phyloP scores from a whole-genome alignment of 148 eudicot species.

The Cornus kousa region DNA sequence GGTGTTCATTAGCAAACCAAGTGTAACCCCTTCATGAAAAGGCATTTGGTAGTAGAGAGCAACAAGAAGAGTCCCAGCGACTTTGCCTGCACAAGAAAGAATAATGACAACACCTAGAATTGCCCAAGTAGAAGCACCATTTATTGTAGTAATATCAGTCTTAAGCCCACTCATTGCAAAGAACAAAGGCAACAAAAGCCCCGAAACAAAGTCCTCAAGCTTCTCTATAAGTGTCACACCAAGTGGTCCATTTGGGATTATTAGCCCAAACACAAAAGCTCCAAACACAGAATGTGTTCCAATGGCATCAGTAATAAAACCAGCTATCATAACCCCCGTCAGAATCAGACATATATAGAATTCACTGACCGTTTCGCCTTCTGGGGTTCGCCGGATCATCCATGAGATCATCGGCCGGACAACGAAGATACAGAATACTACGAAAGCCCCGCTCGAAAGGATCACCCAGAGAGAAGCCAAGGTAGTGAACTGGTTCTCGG shows the following conservation, averaged over 20 bases:
- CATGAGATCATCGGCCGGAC: slow-evolving; percentile 46
- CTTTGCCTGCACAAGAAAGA: slow-evolving; percentile 47
- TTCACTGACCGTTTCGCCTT: slow-evolving; percentile 63
- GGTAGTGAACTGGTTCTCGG: slow-evolving; percentile 33
- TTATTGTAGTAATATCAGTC: slow-evolving; percentile 33
- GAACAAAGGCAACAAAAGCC: slow-evolving; percentile 61
- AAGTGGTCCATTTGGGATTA: slow-evolving; percentile 67
- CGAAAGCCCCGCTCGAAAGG: slow-evolving; percentile 41
- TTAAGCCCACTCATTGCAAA: slow-evolving; percentile 69
- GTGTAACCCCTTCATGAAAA: slow-evolving; percentile 51
- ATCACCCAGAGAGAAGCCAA: slow-evolving; percentile 59
- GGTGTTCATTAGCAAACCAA: slow-evolving; percentile 68
- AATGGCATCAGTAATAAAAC: slow-evolving; percentile 66
- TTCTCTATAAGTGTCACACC: slow-evolving; percentile 61
- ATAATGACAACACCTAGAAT: slow-evolving; percentile 25
- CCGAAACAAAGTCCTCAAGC: slow-evolving; percentile 74
- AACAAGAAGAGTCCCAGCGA: slow-evolving; percentile 43
- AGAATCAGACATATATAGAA: slow-evolving; percentile 57
- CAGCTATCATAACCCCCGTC: slow-evolving; percentile 63
- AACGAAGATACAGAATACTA: slow-evolving; percentile 36
- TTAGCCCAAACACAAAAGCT: slow-evolving; percentile 65
- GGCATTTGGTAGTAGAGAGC: slow-evolving; percentile 53
- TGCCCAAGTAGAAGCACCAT: slow-evolving; percentile 28
- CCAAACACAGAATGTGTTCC: slow-evolving; percentile 88
- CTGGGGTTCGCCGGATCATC: slow-evolving; percentile 58